phyloP scores from a whole-genome alignment of 2,329 filamentous ascomycete genomes.

The Trichoderma sp. region DNA sequence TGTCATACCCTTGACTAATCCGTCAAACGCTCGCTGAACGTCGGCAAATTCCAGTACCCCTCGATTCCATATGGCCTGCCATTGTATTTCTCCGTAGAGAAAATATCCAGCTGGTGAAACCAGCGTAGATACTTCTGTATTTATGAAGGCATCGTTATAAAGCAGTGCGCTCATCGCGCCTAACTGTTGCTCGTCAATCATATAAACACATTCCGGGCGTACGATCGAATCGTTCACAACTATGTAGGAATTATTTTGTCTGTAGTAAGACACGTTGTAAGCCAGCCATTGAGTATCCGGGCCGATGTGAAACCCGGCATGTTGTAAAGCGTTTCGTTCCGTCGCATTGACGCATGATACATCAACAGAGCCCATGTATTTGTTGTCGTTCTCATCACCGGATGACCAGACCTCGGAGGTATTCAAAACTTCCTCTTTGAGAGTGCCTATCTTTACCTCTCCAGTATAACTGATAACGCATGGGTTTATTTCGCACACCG shows the following conservation, averaged over 20 bases:
- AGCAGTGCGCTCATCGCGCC: neutral
- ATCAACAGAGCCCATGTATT: neutral
- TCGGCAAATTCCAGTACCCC: neutral
- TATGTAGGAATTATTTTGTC: neutral
- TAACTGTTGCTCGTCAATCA: neutral
- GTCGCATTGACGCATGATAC: neutral
- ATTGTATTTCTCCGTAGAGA: neutral
- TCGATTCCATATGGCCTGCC: neutral
- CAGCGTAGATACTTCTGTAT: too few relatives aligned
- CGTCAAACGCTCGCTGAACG: neutral
- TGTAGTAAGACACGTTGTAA: neutral
- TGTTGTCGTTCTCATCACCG: too few relatives aligned
- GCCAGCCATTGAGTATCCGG: neutral
- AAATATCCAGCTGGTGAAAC: neutral
- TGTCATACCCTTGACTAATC: neutral
- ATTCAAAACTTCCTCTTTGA: neutral
- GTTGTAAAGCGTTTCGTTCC: neutral
- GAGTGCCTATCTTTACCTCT: neutral
- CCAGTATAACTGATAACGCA: neutral
- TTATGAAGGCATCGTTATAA: neutral
- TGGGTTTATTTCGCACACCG: neutral
- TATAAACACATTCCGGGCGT: neutral
- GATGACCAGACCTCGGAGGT: neutral
- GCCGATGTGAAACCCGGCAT: neutral
- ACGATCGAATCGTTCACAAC: neutral